A percentile compares a stretch with the other conserved stretches of the same genome.
Conservation (phyloP, 768 basidiomycete genomes). For the Mycena maculata region DNA sequence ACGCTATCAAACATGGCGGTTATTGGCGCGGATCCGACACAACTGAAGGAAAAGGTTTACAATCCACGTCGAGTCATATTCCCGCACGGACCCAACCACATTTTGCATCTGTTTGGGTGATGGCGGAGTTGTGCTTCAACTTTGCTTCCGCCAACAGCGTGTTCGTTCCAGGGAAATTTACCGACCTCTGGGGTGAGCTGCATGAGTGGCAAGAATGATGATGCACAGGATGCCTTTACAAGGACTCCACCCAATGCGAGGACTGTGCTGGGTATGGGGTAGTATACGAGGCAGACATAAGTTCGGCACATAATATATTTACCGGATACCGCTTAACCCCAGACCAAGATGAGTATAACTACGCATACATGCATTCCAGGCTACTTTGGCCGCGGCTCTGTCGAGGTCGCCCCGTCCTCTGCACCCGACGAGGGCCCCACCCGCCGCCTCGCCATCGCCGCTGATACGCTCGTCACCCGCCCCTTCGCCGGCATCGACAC, state of each 20-base stretch:
- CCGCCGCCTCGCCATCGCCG: slow-evolving; percentile 66
- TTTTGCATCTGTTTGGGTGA: too few relatives aligned
- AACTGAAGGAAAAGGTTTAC: too few relatives aligned
- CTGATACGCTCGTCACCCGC: slow-evolving; percentile 68
- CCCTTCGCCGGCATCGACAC: slow-evolving; percentile 85
- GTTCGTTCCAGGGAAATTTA: neutral
- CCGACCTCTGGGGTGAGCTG: neutral
- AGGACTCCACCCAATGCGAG: slow-evolving; percentile 15
- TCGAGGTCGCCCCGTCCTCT: slow-evolving; percentile 60
- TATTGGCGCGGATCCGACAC: too few relatives aligned
- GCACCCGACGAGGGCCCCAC: slow-evolving; percentile 63
- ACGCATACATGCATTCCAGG: slow-evolving; percentile 54
- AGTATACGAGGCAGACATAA: slow-evolving; percentile 13
- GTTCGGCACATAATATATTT: too few relatives aligned
- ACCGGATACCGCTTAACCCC: too few relatives aligned
- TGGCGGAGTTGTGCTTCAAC: too few relatives aligned
- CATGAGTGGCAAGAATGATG: neutral
- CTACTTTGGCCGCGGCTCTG: slow-evolving; percentile 72
- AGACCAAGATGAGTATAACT: neutral
- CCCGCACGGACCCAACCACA: too few relatives aligned
- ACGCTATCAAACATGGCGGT: too few relatives aligned
- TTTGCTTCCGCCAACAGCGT: neutral
- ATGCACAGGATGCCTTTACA: neutral
- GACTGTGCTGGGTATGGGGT: slow-evolving; percentile 10
- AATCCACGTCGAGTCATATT: too few relatives aligned